These are phyloP conservation scores for Scheffersomyces lignicola DNA, from an alignment of 1,139 yeast genomes.

Conservation along the genomic window DNA sequence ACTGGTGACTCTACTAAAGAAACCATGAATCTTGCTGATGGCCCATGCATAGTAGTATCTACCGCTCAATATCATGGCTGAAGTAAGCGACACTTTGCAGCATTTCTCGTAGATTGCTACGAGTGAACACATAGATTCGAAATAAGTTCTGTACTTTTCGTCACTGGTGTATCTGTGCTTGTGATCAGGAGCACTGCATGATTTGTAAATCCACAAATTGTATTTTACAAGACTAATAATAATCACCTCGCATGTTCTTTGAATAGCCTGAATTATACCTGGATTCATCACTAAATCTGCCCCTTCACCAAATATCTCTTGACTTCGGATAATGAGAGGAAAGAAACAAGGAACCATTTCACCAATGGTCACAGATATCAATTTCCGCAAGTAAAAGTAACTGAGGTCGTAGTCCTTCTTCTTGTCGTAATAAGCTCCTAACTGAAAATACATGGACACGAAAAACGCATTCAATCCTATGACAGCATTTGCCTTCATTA, in stretches of 20 bases:
- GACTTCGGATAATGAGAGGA: constrained; percentile 22
- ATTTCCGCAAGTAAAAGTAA: constrained; percentile 30
- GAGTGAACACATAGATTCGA: constrained; percentile 21
- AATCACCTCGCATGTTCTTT: constrained; percentile 34
- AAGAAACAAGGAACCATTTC: constrained; percentile 40
- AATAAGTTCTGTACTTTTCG: constrained; percentile 14
- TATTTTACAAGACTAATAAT: constrained; percentile 29
- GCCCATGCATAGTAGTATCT: constrained; percentile 54
- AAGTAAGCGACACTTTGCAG: constrained; percentile 32
- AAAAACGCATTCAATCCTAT: constrained; percentile 29
- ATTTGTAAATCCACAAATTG: constrained; percentile 20
- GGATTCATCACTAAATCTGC: constrained; percentile 44
- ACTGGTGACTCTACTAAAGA: constrained; percentile 26
- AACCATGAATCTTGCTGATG: constrained; percentile 40
- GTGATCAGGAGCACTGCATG: constrained; percentile 17
- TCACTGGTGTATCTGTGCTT: constrained; percentile 14
- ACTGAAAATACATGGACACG: constrained; percentile 30
- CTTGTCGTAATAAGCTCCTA: constrained; percentile 35
- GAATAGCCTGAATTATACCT: constrained; percentile 33
- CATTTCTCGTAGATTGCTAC: constrained; percentile 31
- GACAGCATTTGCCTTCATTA: constrained; percentile 33
- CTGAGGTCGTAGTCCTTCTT: constrained; percentile 19
- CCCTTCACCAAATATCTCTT: constrained; percentile 25
- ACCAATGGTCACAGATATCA: constrained; percentile 23
- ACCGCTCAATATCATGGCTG: constrained; percentile 33